Evolutionary conservation across 768 basidiomycete genomes (phyloP).

Genomic region (Russula foetens): DNA sequence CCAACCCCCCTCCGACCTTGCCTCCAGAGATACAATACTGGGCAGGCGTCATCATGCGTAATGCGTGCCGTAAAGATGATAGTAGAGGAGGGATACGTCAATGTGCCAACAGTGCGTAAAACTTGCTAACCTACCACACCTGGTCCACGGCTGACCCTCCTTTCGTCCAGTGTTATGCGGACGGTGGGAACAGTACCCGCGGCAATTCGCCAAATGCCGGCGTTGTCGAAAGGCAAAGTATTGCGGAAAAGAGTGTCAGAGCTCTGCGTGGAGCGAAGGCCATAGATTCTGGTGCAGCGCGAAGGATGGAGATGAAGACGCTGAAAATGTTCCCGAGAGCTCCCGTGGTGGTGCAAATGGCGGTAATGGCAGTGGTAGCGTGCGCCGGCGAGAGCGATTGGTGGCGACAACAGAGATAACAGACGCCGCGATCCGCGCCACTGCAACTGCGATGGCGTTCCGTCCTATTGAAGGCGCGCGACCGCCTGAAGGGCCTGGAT

Average conservation of each 20-base stretch:
- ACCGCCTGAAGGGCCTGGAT: slow-evolving; percentile 13
- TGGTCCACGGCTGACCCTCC: background rate
- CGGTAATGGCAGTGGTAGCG: slow-evolving; percentile 3
- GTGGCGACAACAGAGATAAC: slow-evolving; percentile 19
- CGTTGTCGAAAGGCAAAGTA: slow-evolving; percentile 97
- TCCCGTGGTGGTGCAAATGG: background rate
- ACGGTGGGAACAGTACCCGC: slow-evolving; percentile 83
- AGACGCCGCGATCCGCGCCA: slow-evolving; percentile 16
- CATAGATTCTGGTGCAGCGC: slow-evolving; percentile 92
- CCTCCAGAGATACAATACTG: slow-evolving; percentile 95
- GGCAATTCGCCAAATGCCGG: slow-evolving; percentile 96
- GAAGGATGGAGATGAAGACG: slow-evolving; percentile 41
- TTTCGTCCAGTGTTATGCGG: slow-evolving; percentile 80
- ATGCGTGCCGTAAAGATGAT: slow-evolving; percentile 97
- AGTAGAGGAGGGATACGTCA: slow-evolving; percentile 87
- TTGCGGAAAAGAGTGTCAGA: slow-evolving; percentile 96
- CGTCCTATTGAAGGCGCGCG: slow-evolving; percentile 14
- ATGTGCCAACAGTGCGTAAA: slow-evolving; percentile 84
- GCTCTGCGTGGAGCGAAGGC: slow-evolving; percentile 92
- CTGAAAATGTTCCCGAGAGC: slow-evolving; percentile 20
- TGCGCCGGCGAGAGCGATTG: slow-evolving; percentile 9
- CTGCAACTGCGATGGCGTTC: slow-evolving; percentile 14
- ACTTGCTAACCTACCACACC: background rate
- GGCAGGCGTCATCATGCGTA: slow-evolving; percentile 99
- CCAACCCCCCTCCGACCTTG: slow-evolving; percentile 57